Evolutionary conservation across 257 asterid species (phyloP).

Genomic region (Lithospermum erythrorhizon): DNA sequence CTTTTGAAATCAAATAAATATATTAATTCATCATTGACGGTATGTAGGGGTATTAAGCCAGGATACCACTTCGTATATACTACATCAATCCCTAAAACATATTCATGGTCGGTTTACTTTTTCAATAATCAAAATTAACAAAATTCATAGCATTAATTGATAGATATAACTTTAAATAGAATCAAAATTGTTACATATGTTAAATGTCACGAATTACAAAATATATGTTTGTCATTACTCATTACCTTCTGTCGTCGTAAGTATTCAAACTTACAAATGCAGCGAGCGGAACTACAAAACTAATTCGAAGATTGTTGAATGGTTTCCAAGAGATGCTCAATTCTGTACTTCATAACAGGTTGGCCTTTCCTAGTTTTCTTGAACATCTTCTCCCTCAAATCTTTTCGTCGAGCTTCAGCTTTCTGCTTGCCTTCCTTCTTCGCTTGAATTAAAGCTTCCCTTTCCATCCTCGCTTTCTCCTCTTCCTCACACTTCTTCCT

Average conservation of each 20-base stretch:
- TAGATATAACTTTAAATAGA: no score
- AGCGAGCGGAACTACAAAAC: conserved; percentile 4
- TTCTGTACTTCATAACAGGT: conserved; percentile 89
- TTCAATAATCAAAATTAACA: no score
- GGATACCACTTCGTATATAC: no score
- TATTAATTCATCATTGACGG: no score
- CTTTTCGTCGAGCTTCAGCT: conserved; percentile 53
- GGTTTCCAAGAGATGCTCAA: conserved; percentile 78
- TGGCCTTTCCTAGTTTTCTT: conserved; percentile 89
- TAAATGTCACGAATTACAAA: not conserved
- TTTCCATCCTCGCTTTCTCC: conserved; percentile 52
- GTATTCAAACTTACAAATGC: not conserved
- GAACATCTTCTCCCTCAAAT: conserved; percentile 61
- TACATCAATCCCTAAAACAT: no score
- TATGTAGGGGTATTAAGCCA: no score
- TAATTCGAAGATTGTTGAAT: conserved; percentile 45
- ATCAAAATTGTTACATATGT: no score
- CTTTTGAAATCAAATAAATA: no score
- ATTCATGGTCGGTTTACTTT: no score
- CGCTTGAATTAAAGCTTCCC: conserved; percentile 44
- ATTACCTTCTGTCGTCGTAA: not conserved
- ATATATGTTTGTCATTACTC: no score
- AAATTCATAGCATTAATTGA: no score
- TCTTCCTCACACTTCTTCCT: conserved; percentile 50
- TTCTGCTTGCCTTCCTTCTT: conserved; percentile 43